Conservation (phyloP, 2,329 filamentous ascomycete genomes). For the Colletotrichum gloeosporioides region DNA sequence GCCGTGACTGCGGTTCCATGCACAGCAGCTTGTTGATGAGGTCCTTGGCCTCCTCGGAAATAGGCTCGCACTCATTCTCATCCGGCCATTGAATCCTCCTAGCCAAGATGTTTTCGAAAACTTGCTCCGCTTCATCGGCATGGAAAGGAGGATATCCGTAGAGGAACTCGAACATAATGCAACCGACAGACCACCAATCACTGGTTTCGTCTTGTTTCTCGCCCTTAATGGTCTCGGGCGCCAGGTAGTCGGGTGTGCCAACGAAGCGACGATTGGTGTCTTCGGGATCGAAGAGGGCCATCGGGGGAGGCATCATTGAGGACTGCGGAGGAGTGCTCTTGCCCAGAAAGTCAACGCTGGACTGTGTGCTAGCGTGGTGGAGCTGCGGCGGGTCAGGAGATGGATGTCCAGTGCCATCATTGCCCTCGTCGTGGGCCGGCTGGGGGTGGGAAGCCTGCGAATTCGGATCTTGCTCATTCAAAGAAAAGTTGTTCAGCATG, state of each 20-base stretch:
- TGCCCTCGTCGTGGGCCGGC: constrained; percentile 76
- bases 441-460: constrained; percentile 51
- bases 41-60: constrained; percentile 89
- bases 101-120: constrained; percentile 95
- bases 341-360: constrained; percentile 53
- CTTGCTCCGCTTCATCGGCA: constrained; percentile 85
- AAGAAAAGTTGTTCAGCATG: constrained; percentile 81
- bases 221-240: constrained; percentile 95
- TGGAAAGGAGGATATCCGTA: constrained; percentile 96
- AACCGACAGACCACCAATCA: constrained; percentile 99
- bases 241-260: constrained; percentile 95
- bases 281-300: constrained; percentile 94
- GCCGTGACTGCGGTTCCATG: constrained; percentile 78
- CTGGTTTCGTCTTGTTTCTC: constrained; percentile 96
- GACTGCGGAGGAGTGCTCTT: constrained; percentile 67
- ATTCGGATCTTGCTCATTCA: constrained; percentile 63
- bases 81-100: constrained; percentile 93
- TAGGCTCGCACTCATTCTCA: constrained; percentile 72
- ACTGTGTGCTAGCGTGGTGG: constrained; percentile 55
- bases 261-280: constrained; percentile 94
- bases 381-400: constrained; percentile 80
- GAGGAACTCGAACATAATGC: constrained; percentile 95
- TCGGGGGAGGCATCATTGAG: constrained; percentile 85
- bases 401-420: constrained; percentile 71
- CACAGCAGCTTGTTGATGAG: constrained; percentile 93